phyloP scores from a whole-genome alignment of 1,284 basidiomycete species.

The Rhodofomes roseus region DNA sequence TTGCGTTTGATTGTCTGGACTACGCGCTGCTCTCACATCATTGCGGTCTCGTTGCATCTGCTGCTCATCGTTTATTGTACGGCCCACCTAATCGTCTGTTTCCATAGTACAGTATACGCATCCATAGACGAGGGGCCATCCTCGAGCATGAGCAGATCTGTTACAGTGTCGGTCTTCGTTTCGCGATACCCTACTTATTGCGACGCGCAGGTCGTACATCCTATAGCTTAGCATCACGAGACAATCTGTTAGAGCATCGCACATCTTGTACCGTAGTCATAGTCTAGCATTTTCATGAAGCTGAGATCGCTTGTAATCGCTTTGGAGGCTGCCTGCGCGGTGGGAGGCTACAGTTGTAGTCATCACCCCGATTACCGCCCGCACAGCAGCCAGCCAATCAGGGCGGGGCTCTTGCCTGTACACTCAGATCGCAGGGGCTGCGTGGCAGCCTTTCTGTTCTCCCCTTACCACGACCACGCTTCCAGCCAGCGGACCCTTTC shows the following conservation, averaged over 20 bases:
- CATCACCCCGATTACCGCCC: background rate
- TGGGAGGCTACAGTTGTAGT: background rate
- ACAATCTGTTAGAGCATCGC: conserved; percentile 64
- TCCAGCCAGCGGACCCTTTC: background rate
- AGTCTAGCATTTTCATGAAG: conserved; percentile 27
- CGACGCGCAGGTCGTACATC: conserved; percentile 49
- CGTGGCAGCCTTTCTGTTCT: conserved; percentile 1
- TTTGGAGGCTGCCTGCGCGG: no score
- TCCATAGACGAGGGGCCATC: conserved; percentile 41
- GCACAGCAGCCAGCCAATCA: background rate
- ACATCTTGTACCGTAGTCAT: conserved; percentile 54
- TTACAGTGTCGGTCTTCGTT: conserved; percentile 44
- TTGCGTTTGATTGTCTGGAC: conserved; percentile 20
- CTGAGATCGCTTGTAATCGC: background rate
- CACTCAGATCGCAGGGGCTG: background rate
- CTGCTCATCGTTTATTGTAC: conserved; percentile 52
- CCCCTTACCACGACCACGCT: background rate
- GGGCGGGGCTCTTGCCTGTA: background rate
- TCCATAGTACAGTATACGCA: conserved; percentile 34
- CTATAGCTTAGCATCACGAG: conserved; percentile 57
- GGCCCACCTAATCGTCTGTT: conserved; percentile 45
- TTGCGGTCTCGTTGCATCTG: conserved; percentile 51
- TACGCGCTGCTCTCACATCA: conserved; percentile 57
- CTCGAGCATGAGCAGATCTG: conserved; percentile 43
- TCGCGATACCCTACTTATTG: conserved; percentile 57